Evolutionary conservation across 2,329 filamentous ascomycete species (phyloP), one percentile per base, ranked within the genome.

Genomic region (Conoideocrella luteorostrata): DNA sequence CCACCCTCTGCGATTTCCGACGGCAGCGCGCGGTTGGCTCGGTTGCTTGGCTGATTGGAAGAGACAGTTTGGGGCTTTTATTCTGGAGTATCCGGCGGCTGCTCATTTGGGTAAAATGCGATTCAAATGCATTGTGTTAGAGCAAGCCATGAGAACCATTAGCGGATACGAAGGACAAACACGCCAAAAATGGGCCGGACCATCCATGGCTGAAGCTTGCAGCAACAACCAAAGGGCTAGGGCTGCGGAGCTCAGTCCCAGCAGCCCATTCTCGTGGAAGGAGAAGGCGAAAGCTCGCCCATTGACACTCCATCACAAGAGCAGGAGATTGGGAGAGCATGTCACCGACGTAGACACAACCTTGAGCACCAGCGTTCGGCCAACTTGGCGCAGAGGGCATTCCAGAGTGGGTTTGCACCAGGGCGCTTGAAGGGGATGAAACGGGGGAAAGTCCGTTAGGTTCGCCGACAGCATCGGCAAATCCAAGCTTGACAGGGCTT

Each of bases 401-500:
- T 12, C 20, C 18, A n/a, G n/a, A 24, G 36, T 39, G 39, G 39
- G 17, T 34, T 24, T 38, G 5, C 15, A 26, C 17, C 39, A 35
- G 23, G 29, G 29, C 44, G 35, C 28, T 39, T 43, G 18, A 24
- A 7, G 23, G n/a, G 29, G 18, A 21, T 37, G 39, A 34, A 45
- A 42, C 39, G 29, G 40, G 30, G 29, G 41, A 42, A 32, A n/a
- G 26, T 36, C 17, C 17, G 33, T 28, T 18, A 33, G 30, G 37
- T 47, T 47, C 35, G 45, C 45, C 45, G 41, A 44, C 43, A 24
- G 30, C 38, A 32, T 41, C 38, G 43, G 43, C 43, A 45, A 37
- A 37, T 45, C 32, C 43, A 34, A 26, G n/a, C 5, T 30, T 21
- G 9, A 33, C 33, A n/a, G 22, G 41, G 7, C 21, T 38, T 11